Conservation (phyloP, 305 asterid genomes). For the Lippia alba region DNA sequence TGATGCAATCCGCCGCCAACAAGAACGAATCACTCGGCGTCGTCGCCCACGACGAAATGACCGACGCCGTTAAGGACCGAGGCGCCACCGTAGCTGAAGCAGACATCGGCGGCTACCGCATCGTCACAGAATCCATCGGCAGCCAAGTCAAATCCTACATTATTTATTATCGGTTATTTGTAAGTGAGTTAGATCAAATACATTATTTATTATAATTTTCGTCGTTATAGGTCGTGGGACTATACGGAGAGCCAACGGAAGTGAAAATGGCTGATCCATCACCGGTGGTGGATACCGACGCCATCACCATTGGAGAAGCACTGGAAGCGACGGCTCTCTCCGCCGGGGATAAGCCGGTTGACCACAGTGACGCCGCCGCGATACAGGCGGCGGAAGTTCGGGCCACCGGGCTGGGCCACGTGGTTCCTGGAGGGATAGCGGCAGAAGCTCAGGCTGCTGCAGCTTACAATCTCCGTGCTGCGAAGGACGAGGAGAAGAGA, state of each 20-base stretch:
- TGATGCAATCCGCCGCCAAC: slow-evolving; percentile 60
- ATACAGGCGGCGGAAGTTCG: slow-evolving; percentile 61
- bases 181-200: too few relatives aligned
- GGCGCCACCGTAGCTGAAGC: slow-evolving; percentile 59
- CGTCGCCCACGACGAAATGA: slow-evolving; percentile 45
- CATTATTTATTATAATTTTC: too few relatives aligned
- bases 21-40: slow-evolving; percentile 51
- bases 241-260: slow-evolving; percentile 40
- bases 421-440: slow-evolving; percentile 51
- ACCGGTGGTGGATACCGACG: slow-evolving; percentile 17
- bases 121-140: slow-evolving; percentile 64
- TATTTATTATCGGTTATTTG: too few relatives aligned
- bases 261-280: slow-evolving; percentile 4
- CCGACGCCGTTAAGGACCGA: slow-evolving; percentile 34
- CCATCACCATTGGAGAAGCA: slow-evolving; percentile 61
- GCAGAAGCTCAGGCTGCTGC: slow-evolving; percentile 60
- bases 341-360: slow-evolving; percentile 49
- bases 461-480: slow-evolving; percentile 33
- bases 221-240: slow-evolving; percentile 48
- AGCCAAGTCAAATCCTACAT: slow-evolving; percentile 49
- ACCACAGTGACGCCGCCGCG: slow-evolving; percentile 56
- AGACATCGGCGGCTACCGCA: slow-evolving; percentile 46
- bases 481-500: slow-evolving; percentile 47
- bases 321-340: slow-evolving; percentile 57
- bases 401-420: slow-evolving; percentile 52